Percentiles rank a stretch among this genome's conserved stretches.
Conservation (phyloP, 1,284 basidiomycete species). For the Inonotus obliquus region DNA sequence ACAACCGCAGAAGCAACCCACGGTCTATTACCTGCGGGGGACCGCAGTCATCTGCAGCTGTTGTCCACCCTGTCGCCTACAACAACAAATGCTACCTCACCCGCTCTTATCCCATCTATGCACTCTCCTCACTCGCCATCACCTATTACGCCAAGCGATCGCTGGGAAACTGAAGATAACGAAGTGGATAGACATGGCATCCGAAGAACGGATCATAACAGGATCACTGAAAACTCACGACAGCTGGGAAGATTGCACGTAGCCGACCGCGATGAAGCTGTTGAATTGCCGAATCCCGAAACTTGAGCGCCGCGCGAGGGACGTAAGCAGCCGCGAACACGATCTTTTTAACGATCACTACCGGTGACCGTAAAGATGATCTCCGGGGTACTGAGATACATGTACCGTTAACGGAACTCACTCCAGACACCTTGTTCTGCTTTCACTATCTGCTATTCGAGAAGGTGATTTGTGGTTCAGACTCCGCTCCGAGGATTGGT, state of each 20-base stretch:
- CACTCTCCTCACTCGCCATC: background rate
- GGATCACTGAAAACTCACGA: background rate
- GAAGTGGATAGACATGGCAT: background rate
- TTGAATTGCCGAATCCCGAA: background rate
- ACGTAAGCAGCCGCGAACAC: slow-evolving; percentile 1
- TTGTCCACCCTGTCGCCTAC: background rate
- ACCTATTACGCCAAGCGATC: background rate
- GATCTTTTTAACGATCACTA: slow-evolving; percentile 8
- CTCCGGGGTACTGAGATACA: background rate
- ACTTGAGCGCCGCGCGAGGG: background rate
- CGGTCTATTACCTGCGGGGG: background rate
- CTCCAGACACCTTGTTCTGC: background rate
- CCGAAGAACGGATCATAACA: background rate
- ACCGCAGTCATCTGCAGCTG: background rate
- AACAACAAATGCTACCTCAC: background rate
- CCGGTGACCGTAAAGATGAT: background rate
- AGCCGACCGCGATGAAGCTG: background rate
- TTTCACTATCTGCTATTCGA: background rate
- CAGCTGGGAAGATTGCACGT: background rate
- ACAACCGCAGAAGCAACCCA: background rate
- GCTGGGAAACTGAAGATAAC: background rate
- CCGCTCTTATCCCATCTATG: background rate
- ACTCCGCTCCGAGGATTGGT: background rate
- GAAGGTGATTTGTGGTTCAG: background rate
- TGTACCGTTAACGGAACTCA: background rate